These are phyloP conservation scores for Saprolegnia parasitica DNA, from an alignment of 352 stramenopile genomes.

Conservation along the genomic window DNA sequence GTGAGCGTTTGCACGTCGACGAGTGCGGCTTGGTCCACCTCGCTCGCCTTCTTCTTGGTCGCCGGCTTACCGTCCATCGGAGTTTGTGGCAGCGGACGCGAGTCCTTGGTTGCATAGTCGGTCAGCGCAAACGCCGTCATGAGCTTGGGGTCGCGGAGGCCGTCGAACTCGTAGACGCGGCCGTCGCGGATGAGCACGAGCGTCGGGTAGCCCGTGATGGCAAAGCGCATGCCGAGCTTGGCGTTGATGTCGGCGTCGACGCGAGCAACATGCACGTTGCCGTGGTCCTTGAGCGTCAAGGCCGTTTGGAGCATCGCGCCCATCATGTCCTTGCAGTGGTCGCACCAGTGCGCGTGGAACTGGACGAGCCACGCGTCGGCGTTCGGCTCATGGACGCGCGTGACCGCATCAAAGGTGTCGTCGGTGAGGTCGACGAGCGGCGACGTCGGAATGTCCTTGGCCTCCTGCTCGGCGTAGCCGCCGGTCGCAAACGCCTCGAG, in stretches of 20 bases:
- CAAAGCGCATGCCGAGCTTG: constrained; percentile 13
- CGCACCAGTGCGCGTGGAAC: no score
- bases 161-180: background rate
- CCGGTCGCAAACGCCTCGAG: constrained; percentile 1
- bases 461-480: background rate
- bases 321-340: no score
- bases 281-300: background rate
- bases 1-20: no score
- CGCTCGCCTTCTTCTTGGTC: no score
- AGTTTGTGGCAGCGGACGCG: background rate
- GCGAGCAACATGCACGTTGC: constrained; percentile 15
- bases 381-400: no score
- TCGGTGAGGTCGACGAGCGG: background rate
- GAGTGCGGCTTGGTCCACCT: no score
- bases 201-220: constrained; percentile 8
- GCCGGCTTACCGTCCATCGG: background rate
- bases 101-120: background rate
- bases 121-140: constrained; percentile 3
- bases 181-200: background rate
- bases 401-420: background rate
- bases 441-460: background rate
- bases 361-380: no score
- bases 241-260: constrained; percentile 13
- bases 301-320: constrained; percentile 1
- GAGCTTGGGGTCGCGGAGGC: background rate